These are phyloP conservation scores for Xylaria multiplex DNA, from an alignment of 2,329 filamentous ascomycete genomes.

Conservation along the genomic window DNA sequence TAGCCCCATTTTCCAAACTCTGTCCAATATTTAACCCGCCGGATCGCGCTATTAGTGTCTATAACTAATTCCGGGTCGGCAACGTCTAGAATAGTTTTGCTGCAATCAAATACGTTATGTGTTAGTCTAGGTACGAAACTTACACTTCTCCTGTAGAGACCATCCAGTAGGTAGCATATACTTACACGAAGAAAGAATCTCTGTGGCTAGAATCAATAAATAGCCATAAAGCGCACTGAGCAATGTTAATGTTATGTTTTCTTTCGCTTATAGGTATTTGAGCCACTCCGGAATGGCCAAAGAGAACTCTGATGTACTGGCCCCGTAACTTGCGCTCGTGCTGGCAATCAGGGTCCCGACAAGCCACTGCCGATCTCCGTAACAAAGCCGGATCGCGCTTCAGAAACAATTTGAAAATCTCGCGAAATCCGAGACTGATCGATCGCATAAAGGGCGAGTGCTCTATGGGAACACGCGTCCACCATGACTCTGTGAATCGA, in stretches of 20 bases:
- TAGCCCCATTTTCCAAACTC: too few species aligned
- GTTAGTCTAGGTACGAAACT: not conserved
- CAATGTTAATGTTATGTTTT: not conserved
- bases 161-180: too few species aligned
- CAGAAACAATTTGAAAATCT: constrained; percentile 4
- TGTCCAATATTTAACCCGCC: too few species aligned
- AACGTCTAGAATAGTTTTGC: constrained; percentile 5
- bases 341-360: not conserved
- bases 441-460: constrained; percentile 6
- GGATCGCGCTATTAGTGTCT: too few species aligned
- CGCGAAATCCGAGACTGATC: constrained; percentile 8
- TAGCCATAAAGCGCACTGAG: not conserved
- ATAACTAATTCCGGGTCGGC: not conserved
- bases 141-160: not conserved
- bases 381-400: not conserved
- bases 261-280: not conserved
- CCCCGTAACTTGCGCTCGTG: not conserved
- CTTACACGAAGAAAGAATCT: constrained; percentile 2
- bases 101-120: not conserved
- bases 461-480: not conserved
- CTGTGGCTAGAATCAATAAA: not conserved
- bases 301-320: not conserved
- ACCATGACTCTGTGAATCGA: constrained; percentile 1
- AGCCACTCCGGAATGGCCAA: not conserved
- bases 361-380: not conserved